Evolutionary conservation across 805 yeast species (phyloP).

Genomic region (Metschnikowia amazonensis): DNA sequence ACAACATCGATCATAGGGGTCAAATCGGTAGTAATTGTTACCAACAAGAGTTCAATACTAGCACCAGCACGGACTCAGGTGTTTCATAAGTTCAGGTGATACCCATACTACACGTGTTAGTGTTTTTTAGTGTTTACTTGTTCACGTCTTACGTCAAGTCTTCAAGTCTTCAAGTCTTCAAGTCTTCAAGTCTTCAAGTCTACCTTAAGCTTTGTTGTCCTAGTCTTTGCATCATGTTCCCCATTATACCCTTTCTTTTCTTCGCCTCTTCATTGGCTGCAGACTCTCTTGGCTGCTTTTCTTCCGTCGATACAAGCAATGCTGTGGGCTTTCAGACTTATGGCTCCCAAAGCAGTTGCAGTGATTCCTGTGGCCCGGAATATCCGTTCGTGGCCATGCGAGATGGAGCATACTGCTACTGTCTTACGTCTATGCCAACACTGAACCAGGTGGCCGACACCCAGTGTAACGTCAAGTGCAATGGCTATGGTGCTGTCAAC

Average conservation of each 20-base stretch:
- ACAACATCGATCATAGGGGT: no score
- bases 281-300: conserved; percentile 27
- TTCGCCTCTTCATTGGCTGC: conserved; percentile 5
- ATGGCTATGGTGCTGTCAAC: conserved; percentile 30
- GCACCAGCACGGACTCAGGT: no score
- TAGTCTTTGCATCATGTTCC: no score
- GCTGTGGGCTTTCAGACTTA: conserved; percentile 23
- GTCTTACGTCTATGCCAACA: conserved; percentile 32
- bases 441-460: conserved; percentile 11
- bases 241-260: not conserved
- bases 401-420: conserved; percentile 37
- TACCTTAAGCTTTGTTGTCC: no score
- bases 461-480: conserved; percentile 30
- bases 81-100: no score
- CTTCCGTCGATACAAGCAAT: conserved; percentile 25
- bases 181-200: no score
- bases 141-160: no score
- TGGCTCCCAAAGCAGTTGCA: conserved; percentile 32
- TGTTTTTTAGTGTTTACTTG: no score
- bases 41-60: no score
- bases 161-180: no score
- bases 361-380: conserved; percentile 25
- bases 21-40: no score
- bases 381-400: conserved; percentile 38
- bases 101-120: no score